Conservation (phyloP, 345 rosid species). For the Salix purpurea region DNA sequence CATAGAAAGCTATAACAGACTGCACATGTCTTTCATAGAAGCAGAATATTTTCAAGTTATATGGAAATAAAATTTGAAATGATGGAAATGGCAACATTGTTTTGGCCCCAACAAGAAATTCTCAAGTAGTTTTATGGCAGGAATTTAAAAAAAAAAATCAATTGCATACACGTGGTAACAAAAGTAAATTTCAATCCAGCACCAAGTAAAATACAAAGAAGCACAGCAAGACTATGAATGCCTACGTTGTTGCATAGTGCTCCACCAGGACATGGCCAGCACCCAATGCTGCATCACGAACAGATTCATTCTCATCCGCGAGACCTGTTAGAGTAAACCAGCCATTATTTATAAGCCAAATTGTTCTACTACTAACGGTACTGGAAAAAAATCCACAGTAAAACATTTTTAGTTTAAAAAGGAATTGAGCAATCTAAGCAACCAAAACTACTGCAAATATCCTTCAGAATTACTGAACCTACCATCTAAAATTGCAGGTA, state of each 20-base stretch:
- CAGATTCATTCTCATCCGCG: conserved; percentile 99
- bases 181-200: background rate
- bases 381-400: too few species aligned
- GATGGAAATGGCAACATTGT: background rate
- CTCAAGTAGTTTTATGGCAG: background rate
- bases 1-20: background rate
- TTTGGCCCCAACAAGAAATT: background rate
- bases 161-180: background rate
- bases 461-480: conserved; percentile 8
- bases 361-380: too few species aligned
- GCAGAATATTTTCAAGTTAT: background rate
- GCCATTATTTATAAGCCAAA: conserved; percentile 5
- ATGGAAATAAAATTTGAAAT: background rate
- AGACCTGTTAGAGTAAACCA: conserved; percentile 54
- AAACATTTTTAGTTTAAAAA: too few species aligned
- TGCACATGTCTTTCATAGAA: background rate
- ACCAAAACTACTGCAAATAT: conserved; percentile 11
- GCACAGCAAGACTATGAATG: background rate
- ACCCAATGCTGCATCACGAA: conserved; percentile 96
- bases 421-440: background rate
- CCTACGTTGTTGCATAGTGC: conserved; percentile 94
- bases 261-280: conserved; percentile 98
- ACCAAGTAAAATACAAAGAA: background rate
- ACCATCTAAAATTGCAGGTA: conserved; percentile 98
- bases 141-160: background rate